Evolutionary conservation across 306 rosid genomes (phyloP).

Genomic region (Fagus crenata): DNA sequence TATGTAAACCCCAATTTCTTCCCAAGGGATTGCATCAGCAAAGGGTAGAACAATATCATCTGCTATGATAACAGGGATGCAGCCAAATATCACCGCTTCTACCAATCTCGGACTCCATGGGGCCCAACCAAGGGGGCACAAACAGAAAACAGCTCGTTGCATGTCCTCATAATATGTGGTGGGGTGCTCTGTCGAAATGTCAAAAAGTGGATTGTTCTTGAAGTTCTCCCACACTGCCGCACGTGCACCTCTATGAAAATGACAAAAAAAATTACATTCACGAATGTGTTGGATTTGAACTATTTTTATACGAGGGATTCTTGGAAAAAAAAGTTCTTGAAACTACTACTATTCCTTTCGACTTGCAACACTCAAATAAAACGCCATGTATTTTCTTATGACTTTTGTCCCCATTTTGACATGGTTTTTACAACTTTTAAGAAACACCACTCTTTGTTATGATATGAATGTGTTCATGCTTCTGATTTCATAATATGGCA

Average conservation of each 20-base stretch:
- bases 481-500: not conserved
- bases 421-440: not conserved
- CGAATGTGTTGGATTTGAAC: not conserved
- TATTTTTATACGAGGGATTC: not conserved
- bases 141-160: slow-evolving; percentile 93
- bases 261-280: not conserved
- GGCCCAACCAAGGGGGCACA: slow-evolving; percentile 99
- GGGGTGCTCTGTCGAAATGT: slow-evolving; percentile 93
- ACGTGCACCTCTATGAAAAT: slow-evolving; percentile 72
- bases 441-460: not conserved
- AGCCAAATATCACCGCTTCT: slow-evolving; percentile 94
- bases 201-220: slow-evolving; percentile 93
- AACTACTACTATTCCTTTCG: not conserved
- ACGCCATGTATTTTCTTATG: not conserved
- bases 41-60: slow-evolving; percentile 95
- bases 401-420: not conserved
- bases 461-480: not conserved
- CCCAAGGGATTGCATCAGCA: slow-evolving; percentile 99
- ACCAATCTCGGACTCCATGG: slow-evolving; percentile 99
- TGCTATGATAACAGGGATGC: slow-evolving; percentile 96
- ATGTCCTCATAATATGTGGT: slow-evolving; percentile 95
- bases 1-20: slow-evolving; percentile 85
- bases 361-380: not conserved
- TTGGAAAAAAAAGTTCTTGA: not conserved
- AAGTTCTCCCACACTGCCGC: slow-evolving; percentile 99